These are phyloP conservation scores for Thielaviopsis ethacetica DNA, from an alignment of 2,329 filamentous ascomycete genomes.

Conservation along the genomic window DNA sequence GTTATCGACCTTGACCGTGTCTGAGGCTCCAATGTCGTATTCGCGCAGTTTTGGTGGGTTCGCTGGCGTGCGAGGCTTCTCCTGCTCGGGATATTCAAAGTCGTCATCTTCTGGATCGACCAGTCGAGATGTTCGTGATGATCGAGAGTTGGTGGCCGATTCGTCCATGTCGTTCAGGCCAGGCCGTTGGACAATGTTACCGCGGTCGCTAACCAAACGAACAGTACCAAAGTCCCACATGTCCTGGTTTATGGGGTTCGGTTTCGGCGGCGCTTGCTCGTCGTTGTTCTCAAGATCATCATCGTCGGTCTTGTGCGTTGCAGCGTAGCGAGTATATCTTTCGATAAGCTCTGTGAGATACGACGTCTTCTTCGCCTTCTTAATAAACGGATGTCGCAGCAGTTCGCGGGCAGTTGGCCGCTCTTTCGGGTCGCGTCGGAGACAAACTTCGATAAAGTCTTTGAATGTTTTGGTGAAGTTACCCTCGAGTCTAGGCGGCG, in stretches of 20 bases:
- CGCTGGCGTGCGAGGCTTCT: slow-evolving; percentile 27
- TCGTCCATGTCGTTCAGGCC: slow-evolving; percentile 62
- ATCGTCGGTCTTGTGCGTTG: slow-evolving; percentile 56
- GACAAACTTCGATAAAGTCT: slow-evolving; percentile 75
- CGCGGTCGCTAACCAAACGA: slow-evolving; percentile 55
- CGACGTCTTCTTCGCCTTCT: slow-evolving; percentile 85
- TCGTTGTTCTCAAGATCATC: slow-evolving; percentile 41
- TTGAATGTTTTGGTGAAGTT: slow-evolving; percentile 81
- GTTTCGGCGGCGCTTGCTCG: slow-evolving; percentile 32
- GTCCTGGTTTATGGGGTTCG: slow-evolving; percentile 48
- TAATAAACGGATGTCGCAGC: slow-evolving; percentile 77
- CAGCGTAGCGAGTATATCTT: slow-evolving; percentile 71
- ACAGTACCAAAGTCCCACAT: slow-evolving; percentile 99
- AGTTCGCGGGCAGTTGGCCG: slow-evolving; percentile 75
- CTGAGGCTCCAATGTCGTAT: slow-evolving; percentile 25
- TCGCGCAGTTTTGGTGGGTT: slow-evolving; percentile 35
- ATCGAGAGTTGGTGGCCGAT: slow-evolving; percentile 61
- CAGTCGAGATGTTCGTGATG: slow-evolving; percentile 26
- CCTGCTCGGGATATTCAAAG: slow-evolving; percentile 26
- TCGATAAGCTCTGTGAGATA: slow-evolving; percentile 94
- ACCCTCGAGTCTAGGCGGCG: slow-evolving; percentile 70
- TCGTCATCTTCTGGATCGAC: slow-evolving; percentile 29
- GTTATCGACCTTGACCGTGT: slow-evolving; percentile 38
- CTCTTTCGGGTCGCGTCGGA: slow-evolving; percentile 79
- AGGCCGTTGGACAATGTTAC: slow-evolving; percentile 35